Evolutionary conservation across 2,329 filamentous ascomycete species (phyloP), one percentile per base, ranked within the genome.

Genomic region (Teratosphaeria zuluensis): DNA sequence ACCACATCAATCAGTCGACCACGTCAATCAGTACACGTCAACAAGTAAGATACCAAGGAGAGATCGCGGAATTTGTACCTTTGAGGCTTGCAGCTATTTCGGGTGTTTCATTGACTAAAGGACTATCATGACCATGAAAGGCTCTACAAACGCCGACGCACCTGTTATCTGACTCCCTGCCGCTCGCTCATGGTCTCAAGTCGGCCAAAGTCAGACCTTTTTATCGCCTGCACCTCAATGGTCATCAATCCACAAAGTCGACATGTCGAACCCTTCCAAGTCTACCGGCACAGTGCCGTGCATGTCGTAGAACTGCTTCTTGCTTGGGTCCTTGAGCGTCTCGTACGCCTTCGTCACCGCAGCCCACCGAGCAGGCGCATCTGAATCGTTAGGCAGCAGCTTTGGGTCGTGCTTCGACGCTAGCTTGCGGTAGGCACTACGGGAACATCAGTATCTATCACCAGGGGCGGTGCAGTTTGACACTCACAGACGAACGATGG

Each of bases 321-420:
- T 48, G 51, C 62, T 63, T 2, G 62, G 59, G 51, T 68, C 60
- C 4, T 55, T 58, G 16, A 69, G 61, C 11, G 62, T 59, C 42
- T 64, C 61, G 53, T 64, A 63, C 12, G 66, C 65, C 51, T 64
- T 66, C 7, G 56, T 60, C 52, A 68, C 63, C 6, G 63, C 65
- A 5, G 60, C 63, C 67, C 67, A 69, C 28, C 62, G 61, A 2
- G 56, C 54, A n/a, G 63, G 62, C 9, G 66, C 67, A 33, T 62
- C 61, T 0, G 62, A 59, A 55, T 69, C 65, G n/a, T 65, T 64
- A 0, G 67, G 67, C 24, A 61, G 55, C 11, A 51, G 35, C 12
- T 58, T 56, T 0, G 66, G 67, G 51, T 65, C 58, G 58, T 69
- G 63, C 32, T 62, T 63, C 11, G 61, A 35, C 8, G 63, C 61